Percentiles rank a stretch among this genome's conserved stretches.
Conservation (phyloP, 1,139 yeast genomes). For the Sugiyamaella grinbergsii region DNA sequence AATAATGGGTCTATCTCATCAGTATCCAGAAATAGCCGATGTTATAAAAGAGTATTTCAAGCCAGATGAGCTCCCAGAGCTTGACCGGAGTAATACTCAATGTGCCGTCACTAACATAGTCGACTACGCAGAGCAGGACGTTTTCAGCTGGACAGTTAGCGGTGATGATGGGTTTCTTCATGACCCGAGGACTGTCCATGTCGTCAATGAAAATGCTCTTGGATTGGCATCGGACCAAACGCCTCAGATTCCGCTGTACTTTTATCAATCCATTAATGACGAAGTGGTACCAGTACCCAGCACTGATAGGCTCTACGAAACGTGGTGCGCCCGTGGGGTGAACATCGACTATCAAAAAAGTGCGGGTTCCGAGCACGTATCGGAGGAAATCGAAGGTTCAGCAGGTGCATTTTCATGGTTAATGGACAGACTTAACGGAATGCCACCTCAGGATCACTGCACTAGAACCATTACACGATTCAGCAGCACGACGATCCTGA, state of each 20-base stretch:
- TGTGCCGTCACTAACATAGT: conserved; percentile 29
- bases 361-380: conserved; percentile 27
- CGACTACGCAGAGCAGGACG: conserved; percentile 28
- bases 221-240: conserved; percentile 20
- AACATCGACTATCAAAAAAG: conserved; percentile 28
- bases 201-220: conserved; percentile 29
- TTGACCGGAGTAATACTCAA: conserved; percentile 24
- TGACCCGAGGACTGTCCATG: conserved; percentile 19
- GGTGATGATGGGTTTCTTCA: conserved; percentile 28
- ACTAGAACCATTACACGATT: neutral
- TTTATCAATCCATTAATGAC: conserved; percentile 38
- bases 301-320: conserved; percentile 28
- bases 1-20: conserved; percentile 35
- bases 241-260: conserved; percentile 34
- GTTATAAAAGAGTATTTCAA: conserved; percentile 19
- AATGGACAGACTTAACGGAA: conserved; percentile 1
- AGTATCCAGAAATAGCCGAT: conserved; percentile 33
- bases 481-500: neutral
- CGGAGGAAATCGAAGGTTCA: conserved; percentile 22
- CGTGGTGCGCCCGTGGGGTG: conserved; percentile 35
- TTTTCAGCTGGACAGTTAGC: conserved; percentile 28
- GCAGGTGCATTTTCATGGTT: conserved; percentile 28
- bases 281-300: conserved; percentile 32
- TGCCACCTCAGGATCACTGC: neutral
- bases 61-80: conserved; percentile 21